These are phyloP conservation scores for Batkoa obscura DNA, from an alignment of 371 early-diverging fungal genomes.

Conservation along the genomic window DNA sequence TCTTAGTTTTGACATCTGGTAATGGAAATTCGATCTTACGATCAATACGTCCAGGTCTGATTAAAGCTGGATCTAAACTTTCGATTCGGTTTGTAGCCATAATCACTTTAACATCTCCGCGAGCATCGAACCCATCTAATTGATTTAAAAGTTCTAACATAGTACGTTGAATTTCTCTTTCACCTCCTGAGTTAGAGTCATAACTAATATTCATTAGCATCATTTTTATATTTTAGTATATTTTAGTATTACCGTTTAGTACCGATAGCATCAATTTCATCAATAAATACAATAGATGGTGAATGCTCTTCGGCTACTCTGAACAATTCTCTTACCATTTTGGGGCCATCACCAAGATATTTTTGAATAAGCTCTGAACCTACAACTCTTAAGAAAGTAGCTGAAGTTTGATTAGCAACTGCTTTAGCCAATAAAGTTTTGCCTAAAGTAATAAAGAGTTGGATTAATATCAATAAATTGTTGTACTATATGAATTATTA, in stretches of 20 bases:
- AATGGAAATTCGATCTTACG: slow-evolving; percentile 99
- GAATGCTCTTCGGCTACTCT: slow-evolving; percentile 98
- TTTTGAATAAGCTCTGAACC: slow-evolving; percentile 99
- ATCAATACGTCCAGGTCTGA: slow-evolving; percentile 99
- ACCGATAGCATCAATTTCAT: slow-evolving; percentile 99
- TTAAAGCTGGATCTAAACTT: slow-evolving; percentile 97
- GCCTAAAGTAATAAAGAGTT: too few relatives aligned
- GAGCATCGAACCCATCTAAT: slow-evolving; percentile 99
- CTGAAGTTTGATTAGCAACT: slow-evolving; percentile 99
- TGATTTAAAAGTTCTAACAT: slow-evolving; percentile 99
- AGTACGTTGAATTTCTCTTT: slow-evolving; percentile 99
- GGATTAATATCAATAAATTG: too few relatives aligned
- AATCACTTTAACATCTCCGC: slow-evolving; percentile 98
- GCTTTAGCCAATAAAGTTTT: slow-evolving; percentile 99
- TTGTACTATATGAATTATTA: not conserved
- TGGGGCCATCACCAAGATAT: slow-evolving; percentile 99
- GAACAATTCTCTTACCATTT: slow-evolving; percentile 98
- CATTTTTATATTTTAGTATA: not conserved
- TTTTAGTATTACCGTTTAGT: slow-evolving; percentile 50
- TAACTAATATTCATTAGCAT: slow-evolving; percentile 29
- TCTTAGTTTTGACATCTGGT: slow-evolving; percentile 98
- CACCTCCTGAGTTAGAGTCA: slow-evolving; percentile 95
- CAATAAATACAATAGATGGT: slow-evolving; percentile 99
- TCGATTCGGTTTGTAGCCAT: slow-evolving; percentile 99
- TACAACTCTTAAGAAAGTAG: slow-evolving; percentile 98